Conservation (phyloP, 768 basidiomycete species). For the Leccinum variicolor region DNA sequence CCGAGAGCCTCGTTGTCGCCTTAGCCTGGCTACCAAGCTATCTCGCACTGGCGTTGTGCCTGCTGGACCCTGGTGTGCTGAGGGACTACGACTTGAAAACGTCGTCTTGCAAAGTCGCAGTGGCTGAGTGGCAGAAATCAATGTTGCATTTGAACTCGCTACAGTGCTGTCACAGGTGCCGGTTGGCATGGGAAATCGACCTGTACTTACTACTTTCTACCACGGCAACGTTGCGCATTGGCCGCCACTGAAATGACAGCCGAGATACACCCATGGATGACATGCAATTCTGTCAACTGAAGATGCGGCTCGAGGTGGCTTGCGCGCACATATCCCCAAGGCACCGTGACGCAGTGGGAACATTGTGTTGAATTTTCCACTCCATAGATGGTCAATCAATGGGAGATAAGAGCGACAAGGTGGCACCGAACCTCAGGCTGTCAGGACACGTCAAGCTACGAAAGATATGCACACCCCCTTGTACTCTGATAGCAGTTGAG, state of each 20-base stretch:
- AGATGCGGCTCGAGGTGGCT: too few species aligned
- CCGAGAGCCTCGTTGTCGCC: not conserved
- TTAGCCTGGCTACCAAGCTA: not conserved
- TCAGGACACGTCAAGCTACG: not conserved
- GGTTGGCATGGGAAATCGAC: not conserved
- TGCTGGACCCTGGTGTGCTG: not conserved
- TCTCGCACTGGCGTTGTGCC: not conserved
- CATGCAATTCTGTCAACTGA: not conserved
- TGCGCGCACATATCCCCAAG: not conserved
- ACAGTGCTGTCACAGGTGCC: not conserved
- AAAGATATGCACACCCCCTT: not conserved
- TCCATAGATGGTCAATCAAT: not conserved
- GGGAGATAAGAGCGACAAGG: slow-evolving; percentile 4
- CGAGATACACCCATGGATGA: not conserved
- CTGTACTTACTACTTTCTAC: not conserved
- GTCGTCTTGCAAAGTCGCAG: not conserved
- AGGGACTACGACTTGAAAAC: not conserved
- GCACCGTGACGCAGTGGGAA: not conserved
- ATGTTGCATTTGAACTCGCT: not conserved
- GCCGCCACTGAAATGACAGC: not conserved
- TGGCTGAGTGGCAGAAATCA: not conserved
- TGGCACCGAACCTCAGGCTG: not conserved
- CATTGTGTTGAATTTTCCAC: not conserved
- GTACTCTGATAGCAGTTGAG: not conserved
- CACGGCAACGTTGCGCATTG: not conserved